Base-by-base conservation (phyloP, 441 rosid genomes). In the Mallotus repandus region DNA sequence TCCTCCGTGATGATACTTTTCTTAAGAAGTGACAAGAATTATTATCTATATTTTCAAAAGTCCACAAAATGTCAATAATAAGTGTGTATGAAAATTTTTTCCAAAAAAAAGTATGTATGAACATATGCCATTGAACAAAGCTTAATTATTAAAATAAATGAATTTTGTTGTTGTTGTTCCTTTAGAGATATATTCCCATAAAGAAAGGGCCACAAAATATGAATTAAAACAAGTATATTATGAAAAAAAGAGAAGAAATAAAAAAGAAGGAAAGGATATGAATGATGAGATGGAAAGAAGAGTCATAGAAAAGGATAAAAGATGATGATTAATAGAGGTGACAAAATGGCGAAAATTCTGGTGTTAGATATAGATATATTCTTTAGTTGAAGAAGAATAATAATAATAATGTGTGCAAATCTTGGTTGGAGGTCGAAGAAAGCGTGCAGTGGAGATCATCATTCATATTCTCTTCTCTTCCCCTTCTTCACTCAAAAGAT, bases 361-460 rank as follows among this genome's bases (percentile, higher is more conserved):
- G 72, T 67, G 32, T 29, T 29, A 29, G 3, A 29, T 29, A 29
- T 29, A 29, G 32, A 29, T 1, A 56, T 78, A 63, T 70, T 74
- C 53, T 49, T 76, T 68, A 45, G 35, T 69, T 65, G 63, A 72
- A 68, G 32, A 29, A 29, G 32, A 29, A 29, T 29, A 29, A 29
- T 29, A 29, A 29, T 29, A 29, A 29, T 29, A 29, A 29, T 79
- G 81, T 65, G 83, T 68, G 82, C 74, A 82, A 61, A 79, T 76
- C 81, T 78, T 79, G 78, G 81, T 68, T 75, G 71, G 76, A 70
- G 68, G 70, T 29, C 32, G 32, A 43, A 56, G 65, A 61, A 71
- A 60, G 89, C 89, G 88, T 84, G 85, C 87, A 64, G 73, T 35
- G 72, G 80, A 69, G 69, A 72, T 72, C 82, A 86, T 86, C 83